These are phyloP conservation scores for Aureobasidium musti DNA, from an alignment of 2,329 filamentous ascomycete genomes.

Conservation along the genomic window DNA sequence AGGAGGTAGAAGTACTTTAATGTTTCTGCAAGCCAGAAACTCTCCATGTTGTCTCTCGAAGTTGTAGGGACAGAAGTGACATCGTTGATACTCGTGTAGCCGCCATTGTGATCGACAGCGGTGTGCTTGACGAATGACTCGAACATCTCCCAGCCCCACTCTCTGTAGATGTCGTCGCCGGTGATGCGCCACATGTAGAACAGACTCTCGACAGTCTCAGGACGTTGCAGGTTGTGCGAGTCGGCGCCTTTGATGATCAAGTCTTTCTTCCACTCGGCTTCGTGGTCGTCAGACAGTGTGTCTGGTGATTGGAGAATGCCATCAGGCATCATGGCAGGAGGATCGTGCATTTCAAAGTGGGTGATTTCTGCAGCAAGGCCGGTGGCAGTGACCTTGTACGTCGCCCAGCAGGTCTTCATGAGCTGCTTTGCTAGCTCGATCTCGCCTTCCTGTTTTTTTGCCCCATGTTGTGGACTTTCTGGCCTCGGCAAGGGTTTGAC, in stretches of 20 bases:
- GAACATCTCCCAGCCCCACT: slow-evolving; percentile 99
- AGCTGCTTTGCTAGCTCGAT: slow-evolving; percentile 85
- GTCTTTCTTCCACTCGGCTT: slow-evolving; percentile 73
- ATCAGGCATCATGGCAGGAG: slow-evolving; percentile 63
- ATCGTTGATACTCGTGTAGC: slow-evolving; percentile 79
- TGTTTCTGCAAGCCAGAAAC: slow-evolving; percentile 98
- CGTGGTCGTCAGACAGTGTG: slow-evolving; percentile 48
- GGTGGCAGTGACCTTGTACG: slow-evolving; percentile 87
- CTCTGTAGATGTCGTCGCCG: slow-evolving; percentile 79
- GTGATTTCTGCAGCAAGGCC: slow-evolving; percentile 94
- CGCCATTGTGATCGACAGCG: slow-evolving; percentile 71
- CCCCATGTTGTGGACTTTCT: slow-evolving; percentile 71
- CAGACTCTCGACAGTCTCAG: slow-evolving; percentile 93
- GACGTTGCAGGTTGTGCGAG: slow-evolving; percentile 87
- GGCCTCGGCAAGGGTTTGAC: slow-evolving; percentile 72
- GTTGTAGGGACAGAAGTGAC: slow-evolving; percentile 71
- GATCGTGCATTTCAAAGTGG: slow-evolving; percentile 76
- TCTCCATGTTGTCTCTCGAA: slow-evolving; percentile 91
- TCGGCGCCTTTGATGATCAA: slow-evolving; percentile 80
- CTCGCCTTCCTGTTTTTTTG: slow-evolving; percentile 76
- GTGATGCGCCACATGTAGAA: slow-evolving; percentile 99
- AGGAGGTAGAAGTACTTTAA: slow-evolving; percentile 97
- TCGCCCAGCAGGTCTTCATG: slow-evolving; percentile 97
- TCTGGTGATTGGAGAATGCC: slow-evolving; percentile 50
- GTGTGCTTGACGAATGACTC: slow-evolving; percentile 85